Conservation (phyloP, 148 eudicot genomes). For the Spergularia bocconei region DNA sequence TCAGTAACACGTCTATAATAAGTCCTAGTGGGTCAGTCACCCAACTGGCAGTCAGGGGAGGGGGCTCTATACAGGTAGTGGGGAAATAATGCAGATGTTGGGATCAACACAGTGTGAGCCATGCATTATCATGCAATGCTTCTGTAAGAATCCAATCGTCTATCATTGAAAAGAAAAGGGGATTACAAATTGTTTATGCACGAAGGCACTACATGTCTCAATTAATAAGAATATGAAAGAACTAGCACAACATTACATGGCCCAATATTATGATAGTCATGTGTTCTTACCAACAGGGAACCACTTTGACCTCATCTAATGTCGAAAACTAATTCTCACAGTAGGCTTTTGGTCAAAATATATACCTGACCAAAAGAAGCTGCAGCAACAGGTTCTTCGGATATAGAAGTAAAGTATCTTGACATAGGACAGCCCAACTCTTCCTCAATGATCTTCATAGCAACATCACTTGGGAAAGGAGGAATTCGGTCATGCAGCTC, state of each 20-base stretch:
- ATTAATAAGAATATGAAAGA: slow-evolving; percentile 1
- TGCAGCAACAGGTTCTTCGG: slow-evolving; percentile 95
- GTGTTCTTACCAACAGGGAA: neutral
- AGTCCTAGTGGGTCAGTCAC: neutral
- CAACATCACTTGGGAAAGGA: slow-evolving; percentile 76
- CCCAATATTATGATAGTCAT: neutral
- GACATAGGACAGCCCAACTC: slow-evolving; percentile 71
- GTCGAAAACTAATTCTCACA: neutral
- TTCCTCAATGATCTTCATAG: slow-evolving; percentile 92
- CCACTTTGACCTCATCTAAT: neutral
- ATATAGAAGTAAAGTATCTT: slow-evolving; percentile 60
- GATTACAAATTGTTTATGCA: neutral
- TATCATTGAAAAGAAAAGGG: neutral
- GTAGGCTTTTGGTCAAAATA: slow-evolving; percentile 9
- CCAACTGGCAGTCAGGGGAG: neutral
- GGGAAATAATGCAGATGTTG: neutral
- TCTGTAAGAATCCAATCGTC: neutral
- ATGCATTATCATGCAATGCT: slow-evolving; percentile 1
- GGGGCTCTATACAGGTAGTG: neutral
- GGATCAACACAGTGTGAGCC: neutral
- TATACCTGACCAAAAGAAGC: slow-evolving; percentile 99
- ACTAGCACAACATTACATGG: neutral
- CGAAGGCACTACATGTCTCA: neutral
- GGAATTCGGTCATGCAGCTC: slow-evolving; percentile 97
- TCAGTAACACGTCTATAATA: neutral